phyloP scores from a whole-genome alignment of 768 basidiomycete species.

The Lepiota brunneoincarnata region DNA sequence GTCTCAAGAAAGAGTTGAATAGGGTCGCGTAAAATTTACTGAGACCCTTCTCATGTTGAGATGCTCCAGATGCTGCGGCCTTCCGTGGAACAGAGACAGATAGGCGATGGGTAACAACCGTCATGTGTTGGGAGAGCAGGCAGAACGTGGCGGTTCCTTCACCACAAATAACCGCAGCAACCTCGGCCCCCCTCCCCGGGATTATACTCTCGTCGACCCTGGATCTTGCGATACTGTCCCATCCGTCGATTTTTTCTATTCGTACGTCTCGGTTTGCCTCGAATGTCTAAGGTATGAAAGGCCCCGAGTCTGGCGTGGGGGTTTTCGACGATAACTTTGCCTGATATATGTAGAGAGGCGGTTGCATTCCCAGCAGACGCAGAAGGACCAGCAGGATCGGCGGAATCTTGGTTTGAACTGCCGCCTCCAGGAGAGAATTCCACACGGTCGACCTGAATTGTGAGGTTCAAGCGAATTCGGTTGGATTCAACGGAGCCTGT shows the following conservation, averaged over 20 bases:
- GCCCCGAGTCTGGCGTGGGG: slow-evolving; percentile 89
- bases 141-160: slow-evolving; percentile 96
- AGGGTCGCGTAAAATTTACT: slow-evolving; percentile 78
- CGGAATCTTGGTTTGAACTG: slow-evolving; percentile 32
- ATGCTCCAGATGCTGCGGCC: slow-evolving; percentile 73
- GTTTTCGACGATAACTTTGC: slow-evolving; percentile 84
- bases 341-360: slow-evolving; percentile 80
- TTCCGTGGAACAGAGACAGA: slow-evolving; percentile 90
- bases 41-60: slow-evolving; percentile 92
- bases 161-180: slow-evolving; percentile 93
- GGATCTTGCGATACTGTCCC: slow-evolving; percentile 87
- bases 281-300: slow-evolving; percentile 90
- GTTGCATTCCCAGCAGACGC: slow-evolving; percentile 30
- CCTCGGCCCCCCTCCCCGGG: slow-evolving; percentile 94
- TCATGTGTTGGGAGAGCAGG: slow-evolving; percentile 95
- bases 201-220: slow-evolving; percentile 86
- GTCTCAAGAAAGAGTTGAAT: slow-evolving; percentile 83
- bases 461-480: slow-evolving; percentile 81
- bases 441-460: slow-evolving; percentile 74
- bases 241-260: slow-evolving; percentile 82
- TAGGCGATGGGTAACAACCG: slow-evolving; percentile 86
- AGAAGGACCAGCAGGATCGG: slow-evolving; percentile 33
- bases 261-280: slow-evolving; percentile 89
- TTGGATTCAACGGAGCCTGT: slow-evolving; percentile 95
- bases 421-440: slow-evolving; percentile 69